These are phyloP conservation scores for Talaromyces albobiverticillius DNA, from an alignment of 2,329 filamentous ascomycete species.

Conservation along the genomic window DNA sequence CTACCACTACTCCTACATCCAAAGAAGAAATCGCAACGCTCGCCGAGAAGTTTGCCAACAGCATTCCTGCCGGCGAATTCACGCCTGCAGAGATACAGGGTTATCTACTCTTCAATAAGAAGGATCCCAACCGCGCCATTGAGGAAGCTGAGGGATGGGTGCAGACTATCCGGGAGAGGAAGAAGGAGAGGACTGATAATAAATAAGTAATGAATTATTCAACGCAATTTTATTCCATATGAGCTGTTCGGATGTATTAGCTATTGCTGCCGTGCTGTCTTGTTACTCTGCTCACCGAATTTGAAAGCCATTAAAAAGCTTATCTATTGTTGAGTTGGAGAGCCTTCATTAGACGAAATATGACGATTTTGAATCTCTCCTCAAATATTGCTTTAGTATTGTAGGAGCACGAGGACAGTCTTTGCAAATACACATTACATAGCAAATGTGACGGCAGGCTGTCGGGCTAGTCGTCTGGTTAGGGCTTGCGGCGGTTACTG, in stretches of 20 bases:
- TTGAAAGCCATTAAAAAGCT: too few relatives aligned
- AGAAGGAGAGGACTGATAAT: constrained; percentile 17
- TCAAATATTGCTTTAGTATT: too few relatives aligned
- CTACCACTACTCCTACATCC: constrained; percentile 1
- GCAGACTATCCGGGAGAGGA: constrained; percentile 23
- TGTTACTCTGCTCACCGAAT: too few relatives aligned
- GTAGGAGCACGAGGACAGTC: too few relatives aligned
- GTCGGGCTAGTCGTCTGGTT: too few relatives aligned
- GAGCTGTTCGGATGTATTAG: not conserved
- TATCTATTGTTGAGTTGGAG: too few relatives aligned
- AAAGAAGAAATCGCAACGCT: constrained; percentile 22
- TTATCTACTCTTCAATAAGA: constrained; percentile 37
- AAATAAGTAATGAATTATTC: not conserved
- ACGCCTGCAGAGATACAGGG: constrained; percentile 42
- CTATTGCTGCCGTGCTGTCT: too few relatives aligned
- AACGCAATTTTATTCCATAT: not conserved
- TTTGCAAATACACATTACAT: too few relatives aligned
- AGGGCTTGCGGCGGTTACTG: too few relatives aligned
- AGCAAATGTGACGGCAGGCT: too few relatives aligned
- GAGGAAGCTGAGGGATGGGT: constrained; percentile 30
- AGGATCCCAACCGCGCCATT: constrained; percentile 30
- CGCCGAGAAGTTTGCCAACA: constrained; percentile 29
- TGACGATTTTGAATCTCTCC: too few relatives aligned
- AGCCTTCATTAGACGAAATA: too few relatives aligned
- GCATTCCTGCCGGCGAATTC: constrained; percentile 32